phyloP scores from a whole-genome alignment of 2,329 filamentous ascomycete genomes.

The Arthrobotrys pseudoclavata region DNA sequence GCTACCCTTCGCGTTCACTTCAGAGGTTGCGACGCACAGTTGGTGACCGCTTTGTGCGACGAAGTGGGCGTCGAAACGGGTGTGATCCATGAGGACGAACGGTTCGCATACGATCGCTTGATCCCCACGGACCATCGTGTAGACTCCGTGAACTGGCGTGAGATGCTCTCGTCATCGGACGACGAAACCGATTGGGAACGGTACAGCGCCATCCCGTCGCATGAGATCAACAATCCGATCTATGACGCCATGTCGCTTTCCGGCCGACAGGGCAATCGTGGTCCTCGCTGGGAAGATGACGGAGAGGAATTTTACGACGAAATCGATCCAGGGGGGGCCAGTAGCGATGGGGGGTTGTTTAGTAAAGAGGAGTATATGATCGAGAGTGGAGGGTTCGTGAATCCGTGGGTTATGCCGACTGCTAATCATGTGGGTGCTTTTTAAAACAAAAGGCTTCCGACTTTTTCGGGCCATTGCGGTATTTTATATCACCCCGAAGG shows the following conservation, averaged over 20 bases:
- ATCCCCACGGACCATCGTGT: conserved; percentile 31
- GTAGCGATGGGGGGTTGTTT: conserved; percentile 33
- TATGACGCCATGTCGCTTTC: conserved; percentile 49
- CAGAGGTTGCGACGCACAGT: conserved; percentile 86
- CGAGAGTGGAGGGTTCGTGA: conserved; percentile 52
- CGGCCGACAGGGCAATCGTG: conserved; percentile 13
- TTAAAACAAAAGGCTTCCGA: conserved; percentile 16
- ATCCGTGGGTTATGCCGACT: conserved; percentile 58
- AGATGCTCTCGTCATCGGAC: conserved; percentile 53
- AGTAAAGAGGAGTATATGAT: conserved; percentile 57
- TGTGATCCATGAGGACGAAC: conserved; percentile 79
- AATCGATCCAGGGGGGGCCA: conserved; percentile 43
- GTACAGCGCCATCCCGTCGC: conserved; percentile 53
- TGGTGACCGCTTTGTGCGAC: conserved; percentile 84
- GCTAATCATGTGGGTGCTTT: conserved; percentile 40
- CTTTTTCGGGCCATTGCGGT: not conserved
- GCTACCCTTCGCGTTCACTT: conserved; percentile 82
- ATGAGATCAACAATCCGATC: conserved; percentile 54
- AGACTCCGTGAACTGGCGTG: conserved; percentile 50
- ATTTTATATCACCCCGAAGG: not conserved
- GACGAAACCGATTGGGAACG: conserved; percentile 52
- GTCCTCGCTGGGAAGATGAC: conserved; percentile 43
- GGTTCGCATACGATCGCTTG: conserved; percentile 61
- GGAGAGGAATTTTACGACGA: conserved; percentile 47
- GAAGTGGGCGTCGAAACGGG: conserved; percentile 89